Evolutionary conservation across 2,329 filamentous ascomycete genomes (phyloP).

Genomic region (Capronia americana): DNA sequence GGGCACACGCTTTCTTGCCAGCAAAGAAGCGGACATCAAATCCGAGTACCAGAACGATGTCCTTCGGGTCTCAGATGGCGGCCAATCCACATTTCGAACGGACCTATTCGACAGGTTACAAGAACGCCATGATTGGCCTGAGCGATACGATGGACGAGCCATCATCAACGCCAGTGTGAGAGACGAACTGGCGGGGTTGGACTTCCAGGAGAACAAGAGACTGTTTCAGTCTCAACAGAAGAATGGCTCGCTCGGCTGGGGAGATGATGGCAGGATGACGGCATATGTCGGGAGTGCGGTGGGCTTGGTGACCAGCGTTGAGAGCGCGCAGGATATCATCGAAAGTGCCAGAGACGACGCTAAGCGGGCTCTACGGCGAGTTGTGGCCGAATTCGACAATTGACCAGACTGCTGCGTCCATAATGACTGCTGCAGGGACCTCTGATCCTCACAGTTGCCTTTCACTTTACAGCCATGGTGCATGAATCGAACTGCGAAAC

Average conservation of each 20-base stretch:
- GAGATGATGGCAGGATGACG: constrained; percentile 18
- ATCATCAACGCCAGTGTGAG: constrained; percentile 61
- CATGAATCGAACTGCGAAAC: background rate
- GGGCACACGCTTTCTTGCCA: constrained; percentile 69
- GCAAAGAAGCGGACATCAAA: constrained; percentile 53
- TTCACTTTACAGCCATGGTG: background rate
- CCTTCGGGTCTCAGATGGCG: constrained; percentile 57
- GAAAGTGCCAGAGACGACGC: constrained; percentile 8
- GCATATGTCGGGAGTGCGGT: constrained; percentile 22
- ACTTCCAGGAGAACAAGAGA: constrained; percentile 14
- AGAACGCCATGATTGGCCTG: constrained; percentile 64
- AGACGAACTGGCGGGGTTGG: constrained; percentile 18
- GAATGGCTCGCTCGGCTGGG: constrained; percentile 18
- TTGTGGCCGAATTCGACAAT: constrained; percentile 1
- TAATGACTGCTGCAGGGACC: background rate
- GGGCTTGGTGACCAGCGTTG: constrained; percentile 12
- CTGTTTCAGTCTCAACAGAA: constrained; percentile 14
- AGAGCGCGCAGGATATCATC: constrained; percentile 11
- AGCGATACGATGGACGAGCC: constrained; percentile 61
- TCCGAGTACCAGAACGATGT: constrained; percentile 58
- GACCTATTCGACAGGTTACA: constrained; percentile 61
- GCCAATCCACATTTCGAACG: constrained; percentile 55
- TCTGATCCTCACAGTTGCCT: background rate
- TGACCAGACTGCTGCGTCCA: background rate
- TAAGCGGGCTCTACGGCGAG: constrained; percentile 1